phyloP scores from a whole-genome alignment of 108 stramenopile species.

The Pseudonitzschia delicatissima region DNA sequence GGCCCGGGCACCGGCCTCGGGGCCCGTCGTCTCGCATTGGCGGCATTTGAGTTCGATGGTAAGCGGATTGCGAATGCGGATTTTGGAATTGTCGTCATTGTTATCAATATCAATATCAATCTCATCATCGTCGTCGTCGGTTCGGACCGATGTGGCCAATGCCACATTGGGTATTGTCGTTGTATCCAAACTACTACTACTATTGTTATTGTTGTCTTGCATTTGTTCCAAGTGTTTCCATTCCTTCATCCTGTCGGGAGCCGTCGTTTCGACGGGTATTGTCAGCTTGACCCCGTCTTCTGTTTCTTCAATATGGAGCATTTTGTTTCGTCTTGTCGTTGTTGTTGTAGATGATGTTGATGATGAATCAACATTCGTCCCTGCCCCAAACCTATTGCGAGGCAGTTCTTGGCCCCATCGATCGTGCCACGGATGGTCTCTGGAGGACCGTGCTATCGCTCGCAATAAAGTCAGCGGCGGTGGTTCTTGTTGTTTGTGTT shows the following conservation, averaged over 20 bases:
- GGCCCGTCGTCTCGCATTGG: conserved; percentile 53
- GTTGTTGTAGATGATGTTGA: background rate
- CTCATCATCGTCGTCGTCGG: background rate
- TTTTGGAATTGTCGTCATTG: too few relatives aligned
- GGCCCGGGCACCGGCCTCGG: conserved; percentile 79
- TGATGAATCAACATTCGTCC: background rate
- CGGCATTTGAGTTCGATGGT: conserved; percentile 55
- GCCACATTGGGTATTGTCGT: background rate
- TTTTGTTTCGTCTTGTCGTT: background rate
- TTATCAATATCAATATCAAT: too few relatives aligned
- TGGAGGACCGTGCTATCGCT: conserved; percentile 17
- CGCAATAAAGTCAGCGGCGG: conserved; percentile 30
- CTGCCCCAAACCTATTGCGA: background rate
- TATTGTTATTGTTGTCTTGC: background rate
- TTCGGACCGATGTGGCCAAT: background rate
- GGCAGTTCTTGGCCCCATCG: background rate
- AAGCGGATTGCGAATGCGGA: conserved; percentile 15
- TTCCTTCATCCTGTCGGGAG: conserved; percentile 3
- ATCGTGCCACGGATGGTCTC: background rate
- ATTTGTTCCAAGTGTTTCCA: conserved; percentile 10
- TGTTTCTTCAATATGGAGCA: conserved; percentile 16
- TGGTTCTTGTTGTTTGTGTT: conserved; percentile 6
- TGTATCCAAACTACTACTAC: background rate
- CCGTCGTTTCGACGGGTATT: conserved; percentile 33
- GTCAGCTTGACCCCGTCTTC: conserved; percentile 27